Base-by-base conservation (phyloP, 2,329 filamentous ascomycete species). In the Lithohypha guttulata region DNA sequence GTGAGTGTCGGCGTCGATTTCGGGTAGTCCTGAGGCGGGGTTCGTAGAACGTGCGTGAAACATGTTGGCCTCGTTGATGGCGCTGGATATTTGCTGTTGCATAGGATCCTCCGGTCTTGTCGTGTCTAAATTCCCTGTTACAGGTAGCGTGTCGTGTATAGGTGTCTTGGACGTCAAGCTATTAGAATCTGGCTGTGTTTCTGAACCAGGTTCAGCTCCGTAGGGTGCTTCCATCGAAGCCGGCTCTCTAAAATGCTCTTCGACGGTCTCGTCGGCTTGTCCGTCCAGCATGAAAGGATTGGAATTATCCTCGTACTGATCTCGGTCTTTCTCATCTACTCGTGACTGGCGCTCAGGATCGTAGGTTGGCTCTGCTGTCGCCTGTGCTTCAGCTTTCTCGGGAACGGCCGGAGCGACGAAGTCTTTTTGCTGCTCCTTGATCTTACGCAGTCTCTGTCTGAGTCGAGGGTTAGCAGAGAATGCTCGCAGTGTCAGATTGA, bases 401-500 rank as follows among this genome's bases (percentile, higher is more conserved):
- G 13, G 19, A 14, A 6, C n/a, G 2, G 25, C 17, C 17, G 11
- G 26, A 10, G 31, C n/a, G n/a, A n/a, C n/a, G n/a, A n/a, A n/a
- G n/a, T n/a, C 10, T 7, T 39, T 30, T 27, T 27, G 26, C 18
- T 39, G 26, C 19, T 39, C 19, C 20, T 26, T 42, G 8, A 30
- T 18, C 23, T 36, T 31, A 17, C 34, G 17, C 32, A 42, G 9
- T 25, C 33, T 28, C 17, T 59, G 60, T 21, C 59, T 52, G 18
- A 65, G 45, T 31, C 59, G 58, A 43, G 60, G 59, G 54, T 60
- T 60, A 43, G 59, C 53, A 44, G 67, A 73, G 48, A 85, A 70
- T 19, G 72, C 65, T 20, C 65, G 65, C 20, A 85, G 64, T 10
- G 72, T 71, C 6, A 69, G 60, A 47, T 81, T 72, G 53, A 96